Evolutionary conservation across 164 flowering plant species (phyloP).

Genomic region (Magnolia kwangsiensis): DNA sequence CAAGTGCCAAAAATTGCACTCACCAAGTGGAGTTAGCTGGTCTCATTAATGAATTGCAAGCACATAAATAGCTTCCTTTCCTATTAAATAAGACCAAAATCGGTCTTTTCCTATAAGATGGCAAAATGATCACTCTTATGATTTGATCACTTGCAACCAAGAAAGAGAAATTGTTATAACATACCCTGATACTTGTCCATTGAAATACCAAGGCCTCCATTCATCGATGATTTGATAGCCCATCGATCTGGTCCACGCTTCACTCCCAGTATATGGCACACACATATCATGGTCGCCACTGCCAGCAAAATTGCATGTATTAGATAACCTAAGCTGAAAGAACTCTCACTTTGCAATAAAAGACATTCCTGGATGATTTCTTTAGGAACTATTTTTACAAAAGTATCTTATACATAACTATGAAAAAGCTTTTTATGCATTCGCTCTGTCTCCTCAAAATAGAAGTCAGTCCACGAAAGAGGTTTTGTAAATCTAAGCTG

Average conservation of each 20-base stretch:
- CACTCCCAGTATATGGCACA: slow-evolving; percentile 83
- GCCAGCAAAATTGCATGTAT: slow-evolving; percentile 15
- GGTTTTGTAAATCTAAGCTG: no score
- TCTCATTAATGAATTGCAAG: not conserved
- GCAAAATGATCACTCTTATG: not conserved
- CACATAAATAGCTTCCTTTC: not conserved
- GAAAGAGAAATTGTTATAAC: not conserved
- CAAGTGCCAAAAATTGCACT: no score
- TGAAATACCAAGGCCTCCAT: slow-evolving; percentile 81
- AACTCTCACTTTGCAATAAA: not conserved
- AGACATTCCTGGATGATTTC: not conserved
- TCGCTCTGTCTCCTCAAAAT: no score
- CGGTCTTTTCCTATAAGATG: not conserved
- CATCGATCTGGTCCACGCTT: slow-evolving; percentile 90
- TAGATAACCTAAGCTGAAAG: not conserved
- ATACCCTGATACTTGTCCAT: slow-evolving; percentile 85
- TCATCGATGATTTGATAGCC: slow-evolving; percentile 68
- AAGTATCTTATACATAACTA: not conserved
- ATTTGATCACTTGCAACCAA: not conserved
- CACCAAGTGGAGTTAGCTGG: not conserved
- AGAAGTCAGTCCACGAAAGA: no score
- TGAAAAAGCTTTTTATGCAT: no score
- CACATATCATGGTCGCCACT: slow-evolving; percentile 99
- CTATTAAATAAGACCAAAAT: no score
- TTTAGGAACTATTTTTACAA: not conserved